Base-by-base conservation (phyloP, 352 stramenopile species). In the Blastocystis sp. region DNA sequence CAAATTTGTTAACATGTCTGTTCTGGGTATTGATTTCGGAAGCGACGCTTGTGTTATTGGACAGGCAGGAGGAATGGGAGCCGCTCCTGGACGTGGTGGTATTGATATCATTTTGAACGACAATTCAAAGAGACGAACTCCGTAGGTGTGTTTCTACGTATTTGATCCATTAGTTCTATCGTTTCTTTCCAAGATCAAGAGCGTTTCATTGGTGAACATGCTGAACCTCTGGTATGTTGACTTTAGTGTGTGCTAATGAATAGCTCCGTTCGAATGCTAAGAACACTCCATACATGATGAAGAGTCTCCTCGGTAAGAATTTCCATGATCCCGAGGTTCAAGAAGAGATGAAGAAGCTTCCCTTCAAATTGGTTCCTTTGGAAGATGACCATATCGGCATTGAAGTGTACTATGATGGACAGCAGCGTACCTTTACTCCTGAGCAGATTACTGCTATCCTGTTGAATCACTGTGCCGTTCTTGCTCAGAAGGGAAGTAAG, bases 71-170 rank as follows among this genome's bases (percentile, higher is more conserved):
- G 78, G 78, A 79, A 89, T 89, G 78, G 66, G 96, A 90, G 96
- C 96, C 90, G 97, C 96, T 90, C 97, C 98, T 79, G 96, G 98
- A n/a, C 93, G 94, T 90, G 94, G 94, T 82, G 94, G 94, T 91
- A 97, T 97, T 90, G 94, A 97, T 92, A 98, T 99, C 69, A 97
- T 99, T 93, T 93, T 99, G 44, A 99, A 99, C 94, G 97, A 98
- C 90, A 98, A 97, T 92, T 98, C 95, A 68, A 98, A 99, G 92
- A 93, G 97, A 91, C 96, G 98, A 91, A 99, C 98, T 92, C 95
- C 96, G 92, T 95, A 92, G 69, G 92, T 92, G 11, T 24, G n/a
- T 19, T 33, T 93, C 91, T 91, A 91, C 93, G 37, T 22, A 44
- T 89, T 30, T 75, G 27, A 37, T 84, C 66, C 22, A 44, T 84